Evolutionary conservation across 2,329 filamentous ascomycete species (phyloP).

Genomic region (Furcasterigmium furcatum): DNA sequence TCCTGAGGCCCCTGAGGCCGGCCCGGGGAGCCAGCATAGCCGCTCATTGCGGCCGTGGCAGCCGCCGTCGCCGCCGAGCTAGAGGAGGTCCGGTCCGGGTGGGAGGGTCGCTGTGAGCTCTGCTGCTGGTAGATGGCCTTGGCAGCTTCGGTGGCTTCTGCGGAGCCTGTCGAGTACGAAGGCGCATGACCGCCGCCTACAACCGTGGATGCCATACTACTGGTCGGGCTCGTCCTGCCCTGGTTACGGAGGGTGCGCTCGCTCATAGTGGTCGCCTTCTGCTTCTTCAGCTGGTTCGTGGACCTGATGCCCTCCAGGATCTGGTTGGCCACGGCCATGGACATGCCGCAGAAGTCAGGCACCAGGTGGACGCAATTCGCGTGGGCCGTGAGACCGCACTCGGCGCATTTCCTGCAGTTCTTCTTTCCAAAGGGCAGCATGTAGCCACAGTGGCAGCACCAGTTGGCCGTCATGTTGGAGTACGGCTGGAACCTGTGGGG

Average conservation of each 20-base stretch:
- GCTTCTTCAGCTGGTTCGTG: conserved; percentile 67
- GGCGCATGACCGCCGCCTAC: conserved; percentile 12
- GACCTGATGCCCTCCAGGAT: conserved; percentile 84
- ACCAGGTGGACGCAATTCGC: conserved; percentile 91
- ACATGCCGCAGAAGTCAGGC: conserved; percentile 98
- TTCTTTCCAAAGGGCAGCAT: conserved; percentile 93
- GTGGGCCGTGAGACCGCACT: conserved; percentile 91
- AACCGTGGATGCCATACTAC: conserved; percentile 24
- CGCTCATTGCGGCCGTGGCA: conserved; percentile 55
- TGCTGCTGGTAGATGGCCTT: conserved; percentile 58
- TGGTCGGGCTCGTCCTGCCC: conserved; percentile 41
- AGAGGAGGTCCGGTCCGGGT: conserved; percentile 51
- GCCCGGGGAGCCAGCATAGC: conserved; percentile 33
- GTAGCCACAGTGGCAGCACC: conserved; percentile 99
- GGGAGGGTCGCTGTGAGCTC: conserved; percentile 45
- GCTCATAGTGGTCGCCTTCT: conserved; percentile 55
- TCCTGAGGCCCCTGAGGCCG: conserved; percentile 25
- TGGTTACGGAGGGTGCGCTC: conserved; percentile 60
- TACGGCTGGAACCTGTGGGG: conserved; percentile 97
- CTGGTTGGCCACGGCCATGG: conserved; percentile 93
- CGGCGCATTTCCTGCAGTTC: conserved; percentile 88
- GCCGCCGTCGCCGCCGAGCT: conserved; percentile 52
- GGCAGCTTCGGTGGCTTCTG: conserved; percentile 61
- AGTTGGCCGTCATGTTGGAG: conserved; percentile 96
- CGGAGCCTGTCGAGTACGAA: conserved; percentile 20